Evolutionary conservation across 2,329 filamentous ascomycete genomes (phyloP).

Genomic region (Rutstroemia sp.): DNA sequence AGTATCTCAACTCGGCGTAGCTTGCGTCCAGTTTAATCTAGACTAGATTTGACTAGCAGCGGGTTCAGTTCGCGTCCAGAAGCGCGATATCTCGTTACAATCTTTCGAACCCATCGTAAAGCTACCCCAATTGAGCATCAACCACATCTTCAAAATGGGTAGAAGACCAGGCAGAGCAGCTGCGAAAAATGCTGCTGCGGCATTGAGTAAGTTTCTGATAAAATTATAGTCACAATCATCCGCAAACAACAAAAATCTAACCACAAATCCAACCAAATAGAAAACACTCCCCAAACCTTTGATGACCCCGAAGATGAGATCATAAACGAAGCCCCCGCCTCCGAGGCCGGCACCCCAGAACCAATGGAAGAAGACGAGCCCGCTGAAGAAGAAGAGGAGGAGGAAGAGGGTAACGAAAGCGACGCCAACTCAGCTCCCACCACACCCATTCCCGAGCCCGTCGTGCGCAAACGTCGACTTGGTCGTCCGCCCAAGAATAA

Average conservation of each 20-base stretch:
- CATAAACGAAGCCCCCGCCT: constrained; percentile 33
- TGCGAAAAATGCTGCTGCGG: constrained; percentile 45
- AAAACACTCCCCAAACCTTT: constrained; percentile 40
- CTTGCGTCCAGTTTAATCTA: too few species aligned
- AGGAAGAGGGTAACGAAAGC: constrained; percentile 39
- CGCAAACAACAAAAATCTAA: neutral
- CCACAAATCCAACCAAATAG: constrained; percentile 26
- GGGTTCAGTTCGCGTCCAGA: neutral
- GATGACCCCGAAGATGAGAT: constrained; percentile 39
- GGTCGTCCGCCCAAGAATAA: constrained; percentile 81
- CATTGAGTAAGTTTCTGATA: constrained; percentile 38
- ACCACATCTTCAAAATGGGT: constrained; percentile 27
- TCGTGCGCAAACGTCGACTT: constrained; percentile 63
- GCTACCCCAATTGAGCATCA: neutral
- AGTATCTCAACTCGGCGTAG: too few species aligned
- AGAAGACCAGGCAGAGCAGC: constrained; percentile 46
- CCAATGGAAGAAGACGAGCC: constrained; percentile 36
- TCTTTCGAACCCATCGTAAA: neutral
- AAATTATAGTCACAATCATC: constrained; percentile 14
- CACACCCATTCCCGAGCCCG: constrained; percentile 37
- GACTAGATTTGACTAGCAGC: neutral
- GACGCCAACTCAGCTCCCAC: constrained; percentile 37
- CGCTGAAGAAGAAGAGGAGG: constrained; percentile 35
- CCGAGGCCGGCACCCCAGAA: constrained; percentile 23
- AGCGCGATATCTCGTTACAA: neutral